Conservation (phyloP, 2,329 filamentous ascomycete genomes). For the Fusarium tjaetaba region DNA sequence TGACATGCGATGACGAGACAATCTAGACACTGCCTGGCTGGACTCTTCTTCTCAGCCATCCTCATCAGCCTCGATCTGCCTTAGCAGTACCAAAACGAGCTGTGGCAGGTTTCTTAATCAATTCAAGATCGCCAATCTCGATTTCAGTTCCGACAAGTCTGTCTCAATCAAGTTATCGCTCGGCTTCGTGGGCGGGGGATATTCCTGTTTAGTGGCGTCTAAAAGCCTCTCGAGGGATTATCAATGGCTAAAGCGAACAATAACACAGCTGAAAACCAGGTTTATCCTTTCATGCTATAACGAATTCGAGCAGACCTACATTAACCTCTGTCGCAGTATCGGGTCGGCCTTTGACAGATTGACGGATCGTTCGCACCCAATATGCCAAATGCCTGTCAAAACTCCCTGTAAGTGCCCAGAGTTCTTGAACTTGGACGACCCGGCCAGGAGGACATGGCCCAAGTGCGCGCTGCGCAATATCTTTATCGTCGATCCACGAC, state of each 20-base stretch:
- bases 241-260: slow-evolving; percentile 6
- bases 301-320: slow-evolving; percentile 16
- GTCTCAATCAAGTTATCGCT: slow-evolving; percentile 28
- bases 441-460: slow-evolving; percentile 11
- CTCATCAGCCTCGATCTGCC: slow-evolving; percentile 30
- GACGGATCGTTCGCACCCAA: neutral
- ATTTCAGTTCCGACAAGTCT: slow-evolving; percentile 27
- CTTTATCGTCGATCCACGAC: slow-evolving; percentile 43
- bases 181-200: slow-evolving; percentile 22
- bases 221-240: slow-evolving; percentile 10
- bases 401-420: neutral
- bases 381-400: neutral
- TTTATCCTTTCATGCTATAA: slow-evolving; percentile 11
- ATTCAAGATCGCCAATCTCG: slow-evolving; percentile 41
- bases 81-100: slow-evolving; percentile 10
- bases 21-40: neutral
- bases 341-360: slow-evolving; percentile 3
- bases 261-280: slow-evolving; percentile 13
- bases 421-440: neutral
- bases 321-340: slow-evolving; percentile 3
- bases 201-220: slow-evolving; percentile 30
- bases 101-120: slow-evolving; percentile 21
- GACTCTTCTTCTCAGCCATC: slow-evolving; percentile 16
- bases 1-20: slow-evolving; percentile 32
- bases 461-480: slow-evolving; percentile 25